Base-by-base conservation (phyloP, 164 flowering plant genomes). In the Berberis vulgaris region DNA sequence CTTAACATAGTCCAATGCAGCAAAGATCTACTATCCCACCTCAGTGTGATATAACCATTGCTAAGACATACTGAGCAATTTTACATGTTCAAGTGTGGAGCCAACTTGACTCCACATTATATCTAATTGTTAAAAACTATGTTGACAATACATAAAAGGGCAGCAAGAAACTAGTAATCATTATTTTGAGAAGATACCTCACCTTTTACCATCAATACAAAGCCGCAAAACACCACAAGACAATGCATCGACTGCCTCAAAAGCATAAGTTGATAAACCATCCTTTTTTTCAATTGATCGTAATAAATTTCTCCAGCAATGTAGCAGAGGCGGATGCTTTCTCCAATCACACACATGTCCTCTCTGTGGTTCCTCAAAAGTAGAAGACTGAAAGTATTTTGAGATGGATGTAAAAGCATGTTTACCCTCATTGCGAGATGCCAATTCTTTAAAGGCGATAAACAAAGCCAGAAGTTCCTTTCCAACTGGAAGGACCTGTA, bases 401-500 rank as follows among this genome's bases (percentile, higher is more conserved):
- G 73, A 70, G 60, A 73, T 60, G 12, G 84, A 71, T 12, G 70
- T 54, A 57, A 89, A 71, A 61, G 88, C 90, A 63, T 60, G 69
- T 72, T 63, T 83, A 66, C 97, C 92, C 77, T 80, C 86, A 71
- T 52, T 55, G 62, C 72, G 76, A 55, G 80, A 80, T 65, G 78
- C 79, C 45, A 88, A 66, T 53, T 76, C 87, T 80, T 76, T 83
- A 55, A 95, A 85, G 47, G 83, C 79, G 45, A 71, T 61, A 64
- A 95, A 76, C 80, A 97, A 89, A 49, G 81, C 83, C 13, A 79
- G 65, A 63, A 95, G 71, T 65, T 91, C 99, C 70, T 72, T 81
- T 74, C 97, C 99, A 78, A 86, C 83, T 7, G 94, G 97, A 54
- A 95, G 81, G 56, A 80, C 80, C 99, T 95, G 77, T 39, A 71